These are phyloP conservation scores for Myxozyma lipomycoides DNA, from an alignment of 805 yeast genomes.

Conservation along the genomic window DNA sequence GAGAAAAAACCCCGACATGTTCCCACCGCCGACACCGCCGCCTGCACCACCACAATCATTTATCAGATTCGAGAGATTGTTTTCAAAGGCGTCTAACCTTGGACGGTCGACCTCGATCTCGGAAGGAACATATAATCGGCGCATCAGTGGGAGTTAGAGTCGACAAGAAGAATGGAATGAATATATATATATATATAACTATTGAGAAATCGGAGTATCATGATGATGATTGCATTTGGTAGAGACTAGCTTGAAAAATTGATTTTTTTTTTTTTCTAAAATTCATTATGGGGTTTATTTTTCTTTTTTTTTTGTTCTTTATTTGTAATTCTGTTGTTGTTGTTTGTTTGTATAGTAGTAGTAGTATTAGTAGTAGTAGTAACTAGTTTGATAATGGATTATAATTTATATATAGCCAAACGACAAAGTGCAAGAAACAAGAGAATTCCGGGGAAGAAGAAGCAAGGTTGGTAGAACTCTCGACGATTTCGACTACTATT, in stretches of 20 bases:
- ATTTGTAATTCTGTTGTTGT: background rate
- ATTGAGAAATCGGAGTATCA: background rate
- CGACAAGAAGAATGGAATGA: background rate
- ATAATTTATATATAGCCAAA: background rate
- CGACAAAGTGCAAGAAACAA: background rate
- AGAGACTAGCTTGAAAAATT: background rate
- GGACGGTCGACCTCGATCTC: constrained; percentile 28
- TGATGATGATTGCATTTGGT: background rate
- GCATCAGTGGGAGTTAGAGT: constrained; percentile 1
- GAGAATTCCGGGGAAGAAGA: too few relatives aligned
- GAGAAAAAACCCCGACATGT: background rate
- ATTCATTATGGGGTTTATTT: background rate
- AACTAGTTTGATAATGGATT: background rate
- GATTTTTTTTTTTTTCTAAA: background rate
- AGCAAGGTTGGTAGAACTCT: too few relatives aligned
- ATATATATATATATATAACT: too few relatives aligned
- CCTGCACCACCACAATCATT: constrained; percentile 15
- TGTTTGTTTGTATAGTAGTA: background rate
- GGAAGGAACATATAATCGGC: constrained; percentile 25
- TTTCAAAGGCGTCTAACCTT: constrained; percentile 24
- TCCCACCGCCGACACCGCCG: background rate
- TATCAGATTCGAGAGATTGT: constrained; percentile 25
- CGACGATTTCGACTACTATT: background rate
- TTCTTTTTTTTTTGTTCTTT: background rate
- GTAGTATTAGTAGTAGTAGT: too few relatives aligned